Evolutionary conservation across 768 basidiomycete genomes (phyloP).

Genomic region (Gloeopeniophorella convolvens): DNA sequence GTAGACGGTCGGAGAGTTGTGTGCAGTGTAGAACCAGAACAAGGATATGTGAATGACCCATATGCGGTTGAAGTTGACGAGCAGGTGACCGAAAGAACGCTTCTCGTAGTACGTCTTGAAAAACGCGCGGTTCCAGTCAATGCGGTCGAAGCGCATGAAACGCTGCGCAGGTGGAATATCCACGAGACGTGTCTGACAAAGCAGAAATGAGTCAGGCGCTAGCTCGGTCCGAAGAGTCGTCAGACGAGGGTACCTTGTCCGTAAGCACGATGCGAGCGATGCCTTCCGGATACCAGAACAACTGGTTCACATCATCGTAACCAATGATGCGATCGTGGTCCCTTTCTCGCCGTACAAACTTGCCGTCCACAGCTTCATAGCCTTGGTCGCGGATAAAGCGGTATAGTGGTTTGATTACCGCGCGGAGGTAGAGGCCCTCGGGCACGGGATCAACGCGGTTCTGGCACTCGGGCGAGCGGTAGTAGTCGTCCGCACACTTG

Average conservation of each 20-base stretch:
- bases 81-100: conserved; percentile 90
- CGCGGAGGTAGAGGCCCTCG: conserved; percentile 88
- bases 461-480: conserved; percentile 98
- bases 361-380: conserved; percentile 92
- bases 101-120: conserved; percentile 99
- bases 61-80: conserved; percentile 99
- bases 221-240: neutral
- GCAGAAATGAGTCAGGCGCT: neutral
- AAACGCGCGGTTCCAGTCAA: conserved; percentile 95
- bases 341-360: conserved; percentile 86
- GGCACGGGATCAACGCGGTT: conserved; percentile 85
- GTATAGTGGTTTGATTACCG: conserved; percentile 91
- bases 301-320: conserved; percentile 97
- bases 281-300: conserved; percentile 99
- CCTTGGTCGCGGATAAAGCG: conserved; percentile 96
- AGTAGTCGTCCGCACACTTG: conserved; percentile 99
- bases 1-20: conserved; percentile 87
- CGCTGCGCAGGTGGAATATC: conserved; percentile 87
- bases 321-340: conserved; percentile 96
- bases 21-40: conserved; percentile 96
- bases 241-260: conserved; percentile 64
- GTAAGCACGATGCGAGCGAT: conserved; percentile 84
- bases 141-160: conserved; percentile 94
- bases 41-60: conserved; percentile 97
- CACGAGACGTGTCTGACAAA: conserved; percentile 71